Conservation (phyloP, 345 rosid species). For the Bretschneidera sinensis region DNA sequence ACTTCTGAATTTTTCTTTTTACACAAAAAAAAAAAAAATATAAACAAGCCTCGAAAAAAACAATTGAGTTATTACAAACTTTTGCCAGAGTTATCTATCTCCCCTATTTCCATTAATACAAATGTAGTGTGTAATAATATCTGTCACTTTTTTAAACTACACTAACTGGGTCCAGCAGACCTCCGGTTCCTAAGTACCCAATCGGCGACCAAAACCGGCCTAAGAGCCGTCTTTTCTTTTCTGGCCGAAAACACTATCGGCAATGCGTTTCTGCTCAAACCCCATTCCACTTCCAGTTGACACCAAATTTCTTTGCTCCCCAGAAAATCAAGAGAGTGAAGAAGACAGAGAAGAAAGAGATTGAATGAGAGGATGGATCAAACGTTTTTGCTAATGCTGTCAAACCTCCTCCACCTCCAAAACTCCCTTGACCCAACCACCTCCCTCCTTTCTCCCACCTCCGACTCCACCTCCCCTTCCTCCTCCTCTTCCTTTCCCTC, state of each 20-base stretch:
- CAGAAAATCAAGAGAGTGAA: neutral
- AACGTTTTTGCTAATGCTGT: conserved; percentile 75
- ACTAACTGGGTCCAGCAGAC: too few relatives aligned
- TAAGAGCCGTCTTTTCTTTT: too few relatives aligned
- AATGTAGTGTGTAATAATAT: too few relatives aligned
- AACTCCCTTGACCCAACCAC: conserved; percentile 74
- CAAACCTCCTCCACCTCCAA: conserved; percentile 90
- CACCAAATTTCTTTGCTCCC: neutral
- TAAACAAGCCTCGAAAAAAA: too few relatives aligned
- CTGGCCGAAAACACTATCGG: neutral
- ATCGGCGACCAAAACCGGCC: neutral
- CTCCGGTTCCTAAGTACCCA: neutral
- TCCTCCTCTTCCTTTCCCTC: conserved; percentile 20
- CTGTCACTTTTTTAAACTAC: too few relatives aligned
- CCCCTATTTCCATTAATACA: too few relatives aligned
- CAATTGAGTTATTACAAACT: too few relatives aligned
- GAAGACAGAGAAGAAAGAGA: neutral
- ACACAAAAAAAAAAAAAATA: too few relatives aligned
- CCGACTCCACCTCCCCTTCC: conserved; percentile 32
- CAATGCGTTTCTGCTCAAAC: neutral
- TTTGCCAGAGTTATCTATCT: too few relatives aligned
- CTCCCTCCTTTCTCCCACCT: conserved; percentile 49
- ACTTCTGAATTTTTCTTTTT: too few relatives aligned
- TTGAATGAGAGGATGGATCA: conserved; percentile 59
- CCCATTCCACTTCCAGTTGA: too few relatives aligned